Percentiles rank a stretch among this genome's conserved stretches.
Conservation (phyloP, 2,329 filamentous ascomycete genomes). For the Myriosclerotinia curreyana region DNA sequence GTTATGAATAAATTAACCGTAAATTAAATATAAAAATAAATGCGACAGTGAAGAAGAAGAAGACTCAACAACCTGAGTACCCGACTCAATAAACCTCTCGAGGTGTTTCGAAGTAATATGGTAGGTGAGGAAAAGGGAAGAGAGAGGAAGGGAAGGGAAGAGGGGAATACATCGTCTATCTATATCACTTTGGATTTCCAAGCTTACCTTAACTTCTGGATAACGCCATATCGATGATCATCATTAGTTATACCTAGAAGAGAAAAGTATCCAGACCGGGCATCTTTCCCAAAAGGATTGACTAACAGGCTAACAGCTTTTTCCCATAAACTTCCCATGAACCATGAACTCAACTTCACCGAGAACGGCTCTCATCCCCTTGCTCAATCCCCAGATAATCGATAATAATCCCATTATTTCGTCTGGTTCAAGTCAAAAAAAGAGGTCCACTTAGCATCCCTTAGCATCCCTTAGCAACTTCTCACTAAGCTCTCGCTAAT, state of each 20-base stretch:
- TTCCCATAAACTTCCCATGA: neutral
- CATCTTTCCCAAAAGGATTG: neutral
- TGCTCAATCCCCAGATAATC: constrained; percentile 7
- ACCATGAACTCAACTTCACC: no score
- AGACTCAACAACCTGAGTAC: constrained; percentile 1
- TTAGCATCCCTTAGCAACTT: neutral
- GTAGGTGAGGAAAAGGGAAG: neutral
- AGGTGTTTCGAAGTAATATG: neutral
- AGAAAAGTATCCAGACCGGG: neutral
- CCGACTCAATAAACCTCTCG: constrained; percentile 5
- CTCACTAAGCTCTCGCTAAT: neutral
- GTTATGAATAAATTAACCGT: constrained; percentile 4
- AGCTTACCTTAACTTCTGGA: neutral
- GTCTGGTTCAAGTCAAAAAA: neutral
- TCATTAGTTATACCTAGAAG: constrained; percentile 3
- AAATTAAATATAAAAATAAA: neutral
- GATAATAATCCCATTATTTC: neutral
- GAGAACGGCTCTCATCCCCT: neutral
- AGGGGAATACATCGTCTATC: neutral
- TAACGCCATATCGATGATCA: constrained; percentile 11
- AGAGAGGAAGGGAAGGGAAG: neutral
- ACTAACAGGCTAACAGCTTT: constrained; percentile 5
- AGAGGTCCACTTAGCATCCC: neutral
- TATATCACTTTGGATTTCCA: neutral
- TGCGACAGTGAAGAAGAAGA: neutral